phyloP scores from a whole-genome alignment of 1,284 basidiomycete genomes.

The Vanrija humicola region DNA sequence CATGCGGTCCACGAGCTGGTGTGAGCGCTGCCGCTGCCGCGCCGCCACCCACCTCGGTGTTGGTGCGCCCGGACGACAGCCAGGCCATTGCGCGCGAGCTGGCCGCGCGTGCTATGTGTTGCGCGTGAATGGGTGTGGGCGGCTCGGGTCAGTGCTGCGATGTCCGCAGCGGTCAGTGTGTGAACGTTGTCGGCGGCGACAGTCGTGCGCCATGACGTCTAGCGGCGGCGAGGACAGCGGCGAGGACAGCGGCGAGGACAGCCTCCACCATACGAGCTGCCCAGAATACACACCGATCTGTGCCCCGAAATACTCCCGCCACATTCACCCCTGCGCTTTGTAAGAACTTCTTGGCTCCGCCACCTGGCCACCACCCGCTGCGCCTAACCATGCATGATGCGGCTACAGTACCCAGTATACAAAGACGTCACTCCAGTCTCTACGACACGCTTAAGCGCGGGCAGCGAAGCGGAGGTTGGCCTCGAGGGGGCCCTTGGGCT shows the following conservation, averaged over 20 bases:
- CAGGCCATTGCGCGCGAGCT: constrained; percentile 34
- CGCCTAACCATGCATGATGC: constrained; percentile 20
- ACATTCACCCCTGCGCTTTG: too few relatives aligned
- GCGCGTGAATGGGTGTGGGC: background rate
- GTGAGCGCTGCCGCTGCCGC: background rate
- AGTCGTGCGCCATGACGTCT: too few relatives aligned
- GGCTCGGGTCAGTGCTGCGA: background rate
- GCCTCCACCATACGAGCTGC: too few relatives aligned
- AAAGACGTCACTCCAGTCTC: background rate
- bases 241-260: too few relatives aligned
- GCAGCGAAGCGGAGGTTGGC: constrained; percentile 78
- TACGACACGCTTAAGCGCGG: constrained; percentile 54
- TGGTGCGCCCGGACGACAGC: constrained; percentile 36
- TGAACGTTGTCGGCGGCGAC: background rate
- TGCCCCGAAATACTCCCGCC: too few relatives aligned
- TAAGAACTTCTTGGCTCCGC: too few relatives aligned
- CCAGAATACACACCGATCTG: too few relatives aligned
- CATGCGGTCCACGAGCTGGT: constrained; percentile 42
- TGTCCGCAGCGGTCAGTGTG: background rate
- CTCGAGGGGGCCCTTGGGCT: constrained; percentile 78
- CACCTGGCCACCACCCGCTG: too few relatives aligned
- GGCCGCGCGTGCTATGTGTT: background rate
- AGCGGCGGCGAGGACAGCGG: background rate
- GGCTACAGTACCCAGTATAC: constrained; percentile 7
- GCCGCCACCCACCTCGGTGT: constrained; percentile 29